Evolutionary conservation across 164 flowering plant species (phyloP).

Genomic region (Piper longum): DNA sequence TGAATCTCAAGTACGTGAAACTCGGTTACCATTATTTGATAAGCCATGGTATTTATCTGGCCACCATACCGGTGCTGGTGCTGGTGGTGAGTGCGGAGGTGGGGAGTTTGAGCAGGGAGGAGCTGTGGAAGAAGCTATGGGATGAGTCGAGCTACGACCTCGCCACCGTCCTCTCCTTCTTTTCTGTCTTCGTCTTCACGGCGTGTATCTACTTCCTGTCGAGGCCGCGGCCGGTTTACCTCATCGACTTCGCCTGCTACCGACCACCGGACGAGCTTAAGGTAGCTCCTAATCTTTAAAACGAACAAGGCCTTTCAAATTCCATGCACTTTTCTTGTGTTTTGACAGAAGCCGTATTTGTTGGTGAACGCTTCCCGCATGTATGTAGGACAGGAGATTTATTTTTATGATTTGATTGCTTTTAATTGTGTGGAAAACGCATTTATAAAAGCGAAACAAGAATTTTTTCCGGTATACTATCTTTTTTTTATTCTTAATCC

Average conservation of each 20-base stretch:
- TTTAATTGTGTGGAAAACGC: too few relatives aligned
- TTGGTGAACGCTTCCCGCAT: too few relatives aligned
- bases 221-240: conserved; percentile 61
- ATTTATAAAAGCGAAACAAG: too few relatives aligned
- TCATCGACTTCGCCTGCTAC: conserved; percentile 75
- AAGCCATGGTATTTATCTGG: conserved; percentile 61
- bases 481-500: too few relatives aligned
- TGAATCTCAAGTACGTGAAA: conserved; percentile 84
- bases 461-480: too few relatives aligned
- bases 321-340: too few relatives aligned
- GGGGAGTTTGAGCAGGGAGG: conserved; percentile 57
- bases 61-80: conserved; percentile 54
- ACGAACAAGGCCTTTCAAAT: too few relatives aligned
- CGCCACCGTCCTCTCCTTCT: conserved; percentile 47
- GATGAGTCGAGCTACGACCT: conserved; percentile 57
- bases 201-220: conserved; percentile 65
- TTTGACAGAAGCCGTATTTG: too few relatives aligned
- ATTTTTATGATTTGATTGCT: too few relatives aligned
- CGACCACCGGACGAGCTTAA: conserved; percentile 62
- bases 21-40: conserved; percentile 82
- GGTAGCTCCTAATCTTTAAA: conserved; percentile 20
- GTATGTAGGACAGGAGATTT: too few relatives aligned
- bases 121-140: conserved; percentile 69
- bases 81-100: conserved; percentile 70
- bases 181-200: conserved; percentile 53